A percentile compares a stretch with the other conserved stretches of the same genome.
These are phyloP conservation scores for Ophiostoma novo-ulmi DNA, from an alignment of 2,329 filamentous ascomycete species.

Conservation along the genomic window DNA sequence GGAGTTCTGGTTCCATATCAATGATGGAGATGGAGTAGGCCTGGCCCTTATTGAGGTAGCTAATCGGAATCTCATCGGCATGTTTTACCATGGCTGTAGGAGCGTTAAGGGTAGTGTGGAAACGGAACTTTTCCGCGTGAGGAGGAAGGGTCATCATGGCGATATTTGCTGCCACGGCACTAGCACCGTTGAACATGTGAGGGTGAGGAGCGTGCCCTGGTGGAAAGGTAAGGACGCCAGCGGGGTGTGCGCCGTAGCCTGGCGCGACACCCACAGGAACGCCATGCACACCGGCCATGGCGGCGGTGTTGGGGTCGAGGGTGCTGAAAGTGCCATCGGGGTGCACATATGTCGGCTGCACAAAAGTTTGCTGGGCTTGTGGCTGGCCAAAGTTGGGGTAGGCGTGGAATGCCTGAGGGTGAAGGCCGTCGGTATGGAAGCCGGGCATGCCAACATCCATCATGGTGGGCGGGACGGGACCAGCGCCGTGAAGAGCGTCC, in stretches of 20 bases:
- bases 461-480: slow-evolving; percentile 41
- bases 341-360: slow-evolving; percentile 74
- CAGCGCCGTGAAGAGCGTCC: slow-evolving; percentile 58
- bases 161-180: slow-evolving; percentile 27
- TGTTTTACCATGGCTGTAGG: slow-evolving; percentile 95
- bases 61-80: slow-evolving; percentile 87
- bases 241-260: slow-evolving; percentile 16
- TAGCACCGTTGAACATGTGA: slow-evolving; percentile 17
- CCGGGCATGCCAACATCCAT: slow-evolving; percentile 58
- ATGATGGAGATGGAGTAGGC: slow-evolving; percentile 82
- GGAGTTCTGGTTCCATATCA: slow-evolving; percentile 64
- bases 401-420: slow-evolving; percentile 50
- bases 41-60: slow-evolving; percentile 96
- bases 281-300: slow-evolving; percentile 63
- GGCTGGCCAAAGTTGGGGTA: slow-evolving; percentile 67
- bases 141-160: slow-evolving; percentile 48
- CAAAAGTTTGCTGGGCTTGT: slow-evolving; percentile 57
- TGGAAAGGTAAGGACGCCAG: slow-evolving; percentile 18
- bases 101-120: slow-evolving; percentile 82
- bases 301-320: slow-evolving; percentile 29
- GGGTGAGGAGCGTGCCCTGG: slow-evolving; percentile 21
- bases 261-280: slow-evolving; percentile 36
- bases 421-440: slow-evolving; percentile 53
- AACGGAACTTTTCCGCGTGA: slow-evolving; percentile 72
- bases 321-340: slow-evolving; percentile 71